phyloP scores from a whole-genome alignment of 2,329 filamentous ascomycete species.

The Chaetothyriales sp. region DNA sequence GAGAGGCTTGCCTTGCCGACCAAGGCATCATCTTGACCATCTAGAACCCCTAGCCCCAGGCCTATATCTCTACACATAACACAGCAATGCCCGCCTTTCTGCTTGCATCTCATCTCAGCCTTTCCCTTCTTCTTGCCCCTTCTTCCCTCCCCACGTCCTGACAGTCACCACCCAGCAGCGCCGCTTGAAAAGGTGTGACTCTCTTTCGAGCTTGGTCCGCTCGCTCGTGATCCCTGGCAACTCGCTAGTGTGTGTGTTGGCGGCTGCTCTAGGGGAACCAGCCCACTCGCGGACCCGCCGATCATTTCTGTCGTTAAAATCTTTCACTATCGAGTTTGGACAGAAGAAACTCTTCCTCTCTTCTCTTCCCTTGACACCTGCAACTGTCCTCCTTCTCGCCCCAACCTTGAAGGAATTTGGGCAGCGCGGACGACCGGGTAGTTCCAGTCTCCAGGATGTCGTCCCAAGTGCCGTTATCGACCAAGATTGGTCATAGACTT shows the following conservation, averaged over 20 bases:
- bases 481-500: slow-evolving; percentile 55
- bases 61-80: too few species aligned
- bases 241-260: neutral
- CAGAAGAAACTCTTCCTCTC: too few species aligned
- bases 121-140: neutral
- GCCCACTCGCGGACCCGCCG: too few species aligned
- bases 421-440: neutral
- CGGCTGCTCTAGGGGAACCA: too few species aligned
- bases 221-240: neutral
- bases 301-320: too few species aligned
- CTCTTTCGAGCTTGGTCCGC: neutral
- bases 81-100: too few species aligned
- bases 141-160: neutral
- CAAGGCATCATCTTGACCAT: neutral
- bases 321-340: too few species aligned
- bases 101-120: neutral
- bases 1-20: neutral
- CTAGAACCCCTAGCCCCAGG: too few species aligned
- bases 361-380: neutral
- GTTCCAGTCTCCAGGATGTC: neutral
- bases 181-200: neutral
- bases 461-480: slow-evolving; percentile 21
- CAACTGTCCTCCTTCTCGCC: neutral
- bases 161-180: neutral
- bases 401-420: neutral